These are phyloP conservation scores for Ganoderma sp. DNA, from an alignment of 1,284 basidiomycete species.

Conservation along the genomic window DNA sequence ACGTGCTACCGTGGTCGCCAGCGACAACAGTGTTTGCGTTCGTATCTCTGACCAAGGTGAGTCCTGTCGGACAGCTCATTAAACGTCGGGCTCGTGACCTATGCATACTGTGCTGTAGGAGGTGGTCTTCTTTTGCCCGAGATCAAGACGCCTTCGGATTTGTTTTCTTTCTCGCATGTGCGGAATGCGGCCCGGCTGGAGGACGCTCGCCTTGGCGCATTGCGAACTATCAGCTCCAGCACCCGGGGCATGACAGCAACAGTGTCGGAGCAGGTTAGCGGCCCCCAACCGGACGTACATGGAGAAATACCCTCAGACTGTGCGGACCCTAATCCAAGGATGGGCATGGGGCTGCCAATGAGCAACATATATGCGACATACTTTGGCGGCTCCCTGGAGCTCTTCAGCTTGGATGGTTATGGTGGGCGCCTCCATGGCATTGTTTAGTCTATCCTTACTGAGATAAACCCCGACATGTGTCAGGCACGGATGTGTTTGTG, in stretches of 20 bases:
- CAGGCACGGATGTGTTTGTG: slow-evolving; percentile 83
- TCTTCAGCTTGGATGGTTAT: slow-evolving; percentile 86
- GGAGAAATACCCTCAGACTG: slow-evolving; percentile 50
- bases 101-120: slow-evolving; percentile 49
- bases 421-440: slow-evolving; percentile 51
- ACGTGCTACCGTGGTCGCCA: slow-evolving; percentile 74
- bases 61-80: slow-evolving; percentile 18
- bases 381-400: slow-evolving; percentile 81
- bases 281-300: slow-evolving; percentile 48
- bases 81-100: not conserved
- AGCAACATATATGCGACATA: slow-evolving; percentile 87
- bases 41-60: slow-evolving; percentile 87
- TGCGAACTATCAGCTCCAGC: slow-evolving; percentile 67
- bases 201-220: slow-evolving; percentile 68
- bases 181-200: slow-evolving; percentile 76
- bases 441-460: slow-evolving; percentile 9
- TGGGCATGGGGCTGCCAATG: slow-evolving; percentile 85
- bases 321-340: slow-evolving; percentile 61
- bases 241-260: slow-evolving; percentile 73
- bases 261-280: slow-evolving; percentile 72
- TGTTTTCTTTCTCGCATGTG: slow-evolving; percentile 84
- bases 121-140: slow-evolving; percentile 65
- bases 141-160: slow-evolving; percentile 67
- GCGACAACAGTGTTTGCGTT: slow-evolving; percentile 73
- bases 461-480: not conserved